These are phyloP conservation scores for Lipomyces chichibuensis DNA, from an alignment of 805 yeast genomes.

Conservation along the genomic window DNA sequence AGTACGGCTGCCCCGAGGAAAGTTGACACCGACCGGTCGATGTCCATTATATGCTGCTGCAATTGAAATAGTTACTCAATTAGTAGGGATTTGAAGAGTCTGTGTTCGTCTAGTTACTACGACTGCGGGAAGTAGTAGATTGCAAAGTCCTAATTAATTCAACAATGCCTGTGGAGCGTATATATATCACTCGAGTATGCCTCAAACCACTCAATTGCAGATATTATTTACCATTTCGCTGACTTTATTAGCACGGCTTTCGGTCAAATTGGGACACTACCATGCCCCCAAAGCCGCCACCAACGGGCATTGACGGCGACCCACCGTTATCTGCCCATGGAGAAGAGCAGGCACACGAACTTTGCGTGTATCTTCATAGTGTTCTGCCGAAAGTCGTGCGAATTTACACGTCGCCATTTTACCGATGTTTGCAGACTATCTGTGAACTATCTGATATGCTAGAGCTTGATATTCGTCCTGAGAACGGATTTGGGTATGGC, in stretches of 20 bases:
- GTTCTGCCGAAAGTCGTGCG: conserved; percentile 64
- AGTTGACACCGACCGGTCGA: background rate
- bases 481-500: conserved; percentile 71
- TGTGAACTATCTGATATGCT: conserved; percentile 66
- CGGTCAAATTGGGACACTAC: conserved; percentile 81
- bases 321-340: conserved; percentile 89
- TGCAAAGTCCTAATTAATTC: background rate
- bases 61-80: background rate
- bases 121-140: background rate
- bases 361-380: conserved; percentile 62
- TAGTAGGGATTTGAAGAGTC: background rate
- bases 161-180: conserved; percentile 19
- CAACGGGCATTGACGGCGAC: conserved; percentile 89
- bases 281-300: conserved; percentile 68
- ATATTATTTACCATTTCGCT: background rate
- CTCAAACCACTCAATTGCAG: background rate
- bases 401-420: conserved; percentile 81
- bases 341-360: conserved; percentile 78
- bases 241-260: conserved; percentile 69
- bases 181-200: conserved; percentile 19
- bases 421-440: conserved; percentile 83
- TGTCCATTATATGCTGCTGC: background rate
- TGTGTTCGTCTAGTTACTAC: background rate
- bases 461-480: conserved; percentile 64
- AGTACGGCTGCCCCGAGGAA: background rate